phyloP scores from a whole-genome alignment of 129 eudicot genomes.

The Flaveria robusta region DNA sequence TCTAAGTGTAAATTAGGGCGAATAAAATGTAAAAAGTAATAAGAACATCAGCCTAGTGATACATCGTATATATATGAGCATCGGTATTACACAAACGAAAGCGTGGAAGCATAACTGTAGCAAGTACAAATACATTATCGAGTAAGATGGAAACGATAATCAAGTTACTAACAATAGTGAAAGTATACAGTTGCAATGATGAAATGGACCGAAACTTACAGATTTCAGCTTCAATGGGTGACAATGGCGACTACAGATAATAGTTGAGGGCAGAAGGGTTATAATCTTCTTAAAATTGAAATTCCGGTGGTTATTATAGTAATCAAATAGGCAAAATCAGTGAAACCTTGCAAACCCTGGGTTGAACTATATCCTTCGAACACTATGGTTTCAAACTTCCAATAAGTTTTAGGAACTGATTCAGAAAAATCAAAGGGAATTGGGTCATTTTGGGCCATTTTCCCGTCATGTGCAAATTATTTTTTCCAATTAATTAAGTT shows the following conservation, averaged over 20 bases:
- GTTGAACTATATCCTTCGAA: not conserved
- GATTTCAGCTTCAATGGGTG: not conserved
- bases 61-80: not conserved
- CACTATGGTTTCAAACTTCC: not conserved
- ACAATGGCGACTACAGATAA: not conserved
- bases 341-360: not conserved
- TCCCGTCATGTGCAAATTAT: too few species aligned
- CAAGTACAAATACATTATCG: constrained; percentile 1
- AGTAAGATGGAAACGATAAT: not conserved
- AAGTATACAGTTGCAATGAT: not conserved
- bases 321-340: not conserved
- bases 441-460: not conserved
- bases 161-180: too few species aligned
- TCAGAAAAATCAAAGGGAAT: not conserved
- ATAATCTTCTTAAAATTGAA: not conserved
- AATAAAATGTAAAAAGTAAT: not conserved
- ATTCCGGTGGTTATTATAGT: not conserved
- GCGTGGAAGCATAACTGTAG: not conserved
- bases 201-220: constrained; percentile 1
- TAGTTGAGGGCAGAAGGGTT: not conserved
- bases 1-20: constrained; percentile 9
- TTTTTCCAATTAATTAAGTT: not conserved
- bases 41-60: not conserved
- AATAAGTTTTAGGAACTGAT: not conserved
- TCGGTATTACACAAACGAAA: not conserved